Evolutionary conservation across 768 basidiomycete species (phyloP), one percentile per base, ranked within the genome.

Genomic region (Pleurotus salmoneostramineus): DNA sequence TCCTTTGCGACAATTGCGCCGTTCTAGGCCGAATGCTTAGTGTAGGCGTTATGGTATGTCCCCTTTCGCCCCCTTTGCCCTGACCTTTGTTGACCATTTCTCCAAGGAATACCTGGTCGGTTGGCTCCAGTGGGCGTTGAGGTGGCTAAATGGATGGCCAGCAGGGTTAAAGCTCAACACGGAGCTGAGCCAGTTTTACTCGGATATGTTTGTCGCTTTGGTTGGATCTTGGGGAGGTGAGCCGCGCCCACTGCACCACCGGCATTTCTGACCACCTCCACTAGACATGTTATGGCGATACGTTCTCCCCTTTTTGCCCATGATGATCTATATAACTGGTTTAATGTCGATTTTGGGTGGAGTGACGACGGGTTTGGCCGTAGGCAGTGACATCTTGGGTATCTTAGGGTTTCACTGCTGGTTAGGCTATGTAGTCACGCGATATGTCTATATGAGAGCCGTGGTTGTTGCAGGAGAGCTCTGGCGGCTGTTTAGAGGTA

Each of bases 141-240:
- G 77, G 1, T 98, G 95, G 95, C 78, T 99, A 10, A 90, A 97
- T 68, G 84, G 89, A 60, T 98, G 96, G 96, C 96, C 96, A 0
- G 94, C 88, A 1, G 96, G 97, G 0, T 74, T 99, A 42, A 99
- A 99, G 71, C 85, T 99, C 54, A 98, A 98, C 66, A 92, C 93
- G 0, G 92, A 98, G 63, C 80, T 99, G n/a, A 92, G 93, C 63
- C 76, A 78, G 27, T 89, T 97, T 67, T 89, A 93, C 65, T 84
- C 87, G n/a, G 79, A 85, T 58, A 78, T 82, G 0, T 87, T 97
- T 50, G 75, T 87, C 2, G 79, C 79, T 27, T 61, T 91, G 11
- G 81, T 92, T 12, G 77, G 76, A 0, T 64, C 81, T 2, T 98
- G 93, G 93, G 83, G 80, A 4, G 72, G 95, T 95, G 58, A 48